Percentiles rank a stretch among this genome's conserved stretches.
These are phyloP conservation scores for Fusarium odoratissimum DNA, from an alignment of 2,329 filamentous ascomycete genomes.

Conservation along the genomic window DNA sequence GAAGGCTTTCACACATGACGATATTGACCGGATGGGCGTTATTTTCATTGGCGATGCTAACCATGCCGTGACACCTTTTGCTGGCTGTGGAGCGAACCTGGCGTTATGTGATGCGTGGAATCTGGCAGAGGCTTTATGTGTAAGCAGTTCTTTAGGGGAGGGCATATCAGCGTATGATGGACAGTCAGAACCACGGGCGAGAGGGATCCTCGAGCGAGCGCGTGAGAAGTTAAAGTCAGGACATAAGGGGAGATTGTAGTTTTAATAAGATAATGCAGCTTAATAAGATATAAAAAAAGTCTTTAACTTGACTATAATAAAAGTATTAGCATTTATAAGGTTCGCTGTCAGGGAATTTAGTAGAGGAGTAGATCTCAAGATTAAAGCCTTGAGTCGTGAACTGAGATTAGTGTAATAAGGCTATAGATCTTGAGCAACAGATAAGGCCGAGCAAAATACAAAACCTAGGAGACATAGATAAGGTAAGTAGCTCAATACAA, in stretches of 20 bases:
- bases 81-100: slow-evolving; percentile 61
- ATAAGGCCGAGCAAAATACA: too few relatives aligned
- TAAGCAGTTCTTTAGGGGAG: slow-evolving; percentile 34
- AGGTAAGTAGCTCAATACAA: too few relatives aligned
- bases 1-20: slow-evolving; percentile 54
- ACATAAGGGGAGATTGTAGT: slow-evolving; percentile 23
- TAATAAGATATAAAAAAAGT: too few relatives aligned
- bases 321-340: too few relatives aligned
- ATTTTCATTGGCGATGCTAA: slow-evolving; percentile 64
- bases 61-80: slow-evolving; percentile 62
- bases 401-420: too few relatives aligned
- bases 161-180: slow-evolving; percentile 52
- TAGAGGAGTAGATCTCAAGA: too few relatives aligned
- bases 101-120: slow-evolving; percentile 61
- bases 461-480: too few relatives aligned
- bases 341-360: too few relatives aligned
- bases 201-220: slow-evolving; percentile 40
- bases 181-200: slow-evolving; percentile 50
- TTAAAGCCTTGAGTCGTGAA: too few relatives aligned
- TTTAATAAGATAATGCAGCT: fast-evolving
- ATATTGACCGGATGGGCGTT: slow-evolving; percentile 41
- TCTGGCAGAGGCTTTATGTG: slow-evolving; percentile 55
- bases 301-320: too few relatives aligned
- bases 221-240: slow-evolving; percentile 39
- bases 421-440: too few relatives aligned